Evolutionary conservation across 306 rosid genomes (phyloP).

Genomic region (Trifolium pratense): DNA sequence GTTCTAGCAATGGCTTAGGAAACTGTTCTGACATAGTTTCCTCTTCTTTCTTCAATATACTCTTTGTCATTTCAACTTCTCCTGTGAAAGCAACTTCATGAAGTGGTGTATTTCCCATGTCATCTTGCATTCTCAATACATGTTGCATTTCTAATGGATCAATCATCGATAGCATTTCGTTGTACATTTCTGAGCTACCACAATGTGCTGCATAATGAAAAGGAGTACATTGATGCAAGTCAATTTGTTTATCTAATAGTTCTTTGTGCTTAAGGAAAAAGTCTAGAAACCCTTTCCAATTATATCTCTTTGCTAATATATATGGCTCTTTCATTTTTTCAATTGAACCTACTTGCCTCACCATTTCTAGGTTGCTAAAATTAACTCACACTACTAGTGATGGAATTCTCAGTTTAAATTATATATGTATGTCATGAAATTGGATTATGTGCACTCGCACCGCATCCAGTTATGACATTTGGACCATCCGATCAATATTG

Average conservation of each 20-base stretch:
- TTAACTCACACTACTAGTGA: constrained; percentile 2
- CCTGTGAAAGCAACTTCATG: constrained; percentile 48
- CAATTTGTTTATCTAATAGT: constrained; percentile 13
- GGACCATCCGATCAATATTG: no score
- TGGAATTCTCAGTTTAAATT: not conserved
- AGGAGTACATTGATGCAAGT: constrained; percentile 38
- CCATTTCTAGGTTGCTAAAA: not conserved
- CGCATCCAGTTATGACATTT: no score
- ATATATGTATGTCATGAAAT: not conserved
- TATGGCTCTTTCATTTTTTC: constrained; percentile 44
- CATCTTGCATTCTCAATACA: constrained; percentile 44
- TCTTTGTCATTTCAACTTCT: constrained; percentile 37
- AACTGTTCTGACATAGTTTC: not conserved
- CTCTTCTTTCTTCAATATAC: constrained; percentile 34
- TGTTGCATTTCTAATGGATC: not conserved
- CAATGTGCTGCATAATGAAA: constrained; percentile 48
- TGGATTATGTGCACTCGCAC: no score
- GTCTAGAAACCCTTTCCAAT: constrained; percentile 23
- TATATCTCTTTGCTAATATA: constrained; percentile 35
- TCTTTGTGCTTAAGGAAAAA: constrained; percentile 12
- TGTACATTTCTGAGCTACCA: constrained; percentile 33
- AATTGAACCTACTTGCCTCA: not conserved
- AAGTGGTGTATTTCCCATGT: constrained; percentile 47
- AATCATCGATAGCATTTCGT: constrained; percentile 26
- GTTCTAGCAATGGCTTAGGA: not conserved